Evolutionary conservation across 768 basidiomycete species (phyloP), one percentile per base, ranked within the genome.

Genomic region (Jaapia argillacea): DNA sequence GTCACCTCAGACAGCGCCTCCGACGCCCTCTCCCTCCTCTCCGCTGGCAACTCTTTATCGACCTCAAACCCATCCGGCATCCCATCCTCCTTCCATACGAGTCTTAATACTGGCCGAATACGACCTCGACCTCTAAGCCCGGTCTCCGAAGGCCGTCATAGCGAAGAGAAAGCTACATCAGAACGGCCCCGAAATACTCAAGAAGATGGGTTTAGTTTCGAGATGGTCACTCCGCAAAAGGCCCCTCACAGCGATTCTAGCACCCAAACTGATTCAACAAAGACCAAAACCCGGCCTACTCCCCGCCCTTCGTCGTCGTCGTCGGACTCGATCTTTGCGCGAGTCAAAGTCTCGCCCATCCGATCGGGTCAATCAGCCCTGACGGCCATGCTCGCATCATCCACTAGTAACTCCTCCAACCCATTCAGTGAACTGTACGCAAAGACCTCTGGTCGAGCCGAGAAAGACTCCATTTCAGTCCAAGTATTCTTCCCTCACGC

Each of bases 361-460:
- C 65, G 60, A 23, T 61, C 72, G 0, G 66, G 58, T 6, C 70
- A 68, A 53, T 92, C 89, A 1, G 74, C 79, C 21, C 65, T 96
- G 14, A 79, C 85, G 0, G 66, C 80, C 1, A 78, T 88, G 67
- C 71, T 97, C 21, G 83, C 82, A 1, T 72, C 79, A 4, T 73
- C 83, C 2, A 71, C 71, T 5, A 66, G 73, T 28, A 68, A 75
- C 12, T 58, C 66, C 31, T 71, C 83, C 6, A 96, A 94, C 58
- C 92, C 94, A 1, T 96, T 93, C 60, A 71, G 83, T 4, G 83
- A 92, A 52, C 63, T 86, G 23, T 98, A 98, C 57, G 83, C 83
- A 5, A 76, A 85, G 4, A 85, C 92, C 21, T 83, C 87, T 0
- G 86, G 89, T 0, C 79, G 86, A 3, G 77, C 78, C 3, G 62